Conservation (phyloP, 495 filamentous ascomycete genomes). For the Neurospora sp. region DNA sequence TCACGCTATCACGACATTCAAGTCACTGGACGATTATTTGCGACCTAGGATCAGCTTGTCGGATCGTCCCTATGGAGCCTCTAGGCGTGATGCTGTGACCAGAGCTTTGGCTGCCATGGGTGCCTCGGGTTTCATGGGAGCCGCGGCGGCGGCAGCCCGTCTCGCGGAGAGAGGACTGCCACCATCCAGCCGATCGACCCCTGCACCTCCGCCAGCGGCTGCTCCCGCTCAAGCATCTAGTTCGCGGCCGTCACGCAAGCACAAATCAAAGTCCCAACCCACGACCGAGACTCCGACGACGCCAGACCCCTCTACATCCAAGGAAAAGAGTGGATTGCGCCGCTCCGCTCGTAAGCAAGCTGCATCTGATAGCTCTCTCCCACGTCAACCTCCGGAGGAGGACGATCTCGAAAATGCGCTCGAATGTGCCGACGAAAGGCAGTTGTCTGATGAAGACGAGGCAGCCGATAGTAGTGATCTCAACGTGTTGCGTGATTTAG, state of each 20-base stretch:
- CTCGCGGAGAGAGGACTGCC: conserved; percentile 32
- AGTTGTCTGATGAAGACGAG: conserved; percentile 69
- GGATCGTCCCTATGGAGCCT: conserved; percentile 61
- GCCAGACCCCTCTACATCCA: conserved; percentile 24
- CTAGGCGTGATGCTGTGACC: conserved; percentile 56
- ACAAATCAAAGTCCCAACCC: conserved; percentile 36
- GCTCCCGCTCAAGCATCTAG: conserved; percentile 26
- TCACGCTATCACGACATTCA: conserved; percentile 97
- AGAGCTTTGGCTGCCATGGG: conserved; percentile 69
- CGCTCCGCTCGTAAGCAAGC: conserved; percentile 47
- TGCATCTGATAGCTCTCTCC: conserved; percentile 31
- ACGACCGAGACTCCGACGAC: conserved; percentile 25
- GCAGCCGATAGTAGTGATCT: conserved; percentile 57
- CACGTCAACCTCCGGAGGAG: conserved; percentile 42
- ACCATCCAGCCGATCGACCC: conserved; percentile 15
- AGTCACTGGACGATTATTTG: conserved; percentile 92
- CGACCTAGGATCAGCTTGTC: conserved; percentile 78
- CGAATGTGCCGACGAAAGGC: conserved; percentile 91
- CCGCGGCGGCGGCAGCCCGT: conserved; percentile 32
- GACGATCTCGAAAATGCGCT: conserved; percentile 54
- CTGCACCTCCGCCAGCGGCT: conserved; percentile 22
- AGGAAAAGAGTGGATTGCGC: conserved; percentile 42
- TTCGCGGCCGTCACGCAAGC: conserved; percentile 32
- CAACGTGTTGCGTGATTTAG: conserved; percentile 83
- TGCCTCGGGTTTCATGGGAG: conserved; percentile 49